A percentile compares a stretch with the other conserved stretches of the same genome.
These are phyloP conservation scores for Botrytis cinerea DNA, from an alignment of 2,329 filamentous ascomycete genomes.

Conservation along the genomic window DNA sequence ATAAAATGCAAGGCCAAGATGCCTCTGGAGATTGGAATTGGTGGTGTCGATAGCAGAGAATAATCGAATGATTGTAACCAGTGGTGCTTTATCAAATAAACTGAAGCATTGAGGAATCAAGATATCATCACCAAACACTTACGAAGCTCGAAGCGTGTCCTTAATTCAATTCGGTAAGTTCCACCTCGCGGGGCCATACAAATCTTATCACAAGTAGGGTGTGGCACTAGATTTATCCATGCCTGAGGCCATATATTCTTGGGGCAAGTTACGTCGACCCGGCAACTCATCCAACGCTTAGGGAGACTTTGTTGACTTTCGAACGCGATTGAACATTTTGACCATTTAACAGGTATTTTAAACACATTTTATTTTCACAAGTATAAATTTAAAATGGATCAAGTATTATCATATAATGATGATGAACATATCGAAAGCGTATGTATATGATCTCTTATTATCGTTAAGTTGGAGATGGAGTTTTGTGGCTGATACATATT, in stretches of 20 bases:
- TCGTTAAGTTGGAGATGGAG: neutral
- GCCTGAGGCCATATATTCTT: neutral
- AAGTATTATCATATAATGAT: constrained; percentile 37
- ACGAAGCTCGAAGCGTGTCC: constrained; percentile 26
- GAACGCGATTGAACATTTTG: constrained; percentile 6
- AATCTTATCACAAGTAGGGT: neutral
- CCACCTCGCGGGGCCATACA: constrained; percentile 14
- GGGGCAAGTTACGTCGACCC: neutral
- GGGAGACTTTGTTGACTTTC: constrained; percentile 21
- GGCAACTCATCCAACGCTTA: constrained; percentile 10
- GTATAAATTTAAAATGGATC: constrained; percentile 35
- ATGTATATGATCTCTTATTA: constrained; percentile 13
- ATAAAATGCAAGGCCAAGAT: constrained; percentile 25
- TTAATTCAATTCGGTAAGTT: constrained; percentile 24
- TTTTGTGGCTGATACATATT: constrained; percentile 14
- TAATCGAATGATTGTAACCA: constrained; percentile 6
- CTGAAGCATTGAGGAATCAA: constrained; percentile 15
- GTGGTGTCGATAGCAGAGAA: neutral
- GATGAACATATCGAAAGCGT: constrained; percentile 38
- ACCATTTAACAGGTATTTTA: neutral
- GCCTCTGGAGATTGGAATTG: constrained; percentile 10
- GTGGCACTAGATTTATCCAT: fast-evolving
- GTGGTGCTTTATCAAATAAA: constrained; percentile 1
- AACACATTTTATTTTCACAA: constrained; percentile 14
- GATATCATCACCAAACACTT: constrained; percentile 18